Evolutionary conservation across 2,329 filamentous ascomycete genomes (phyloP).

Genomic region (Fusarium austroafricanum): DNA sequence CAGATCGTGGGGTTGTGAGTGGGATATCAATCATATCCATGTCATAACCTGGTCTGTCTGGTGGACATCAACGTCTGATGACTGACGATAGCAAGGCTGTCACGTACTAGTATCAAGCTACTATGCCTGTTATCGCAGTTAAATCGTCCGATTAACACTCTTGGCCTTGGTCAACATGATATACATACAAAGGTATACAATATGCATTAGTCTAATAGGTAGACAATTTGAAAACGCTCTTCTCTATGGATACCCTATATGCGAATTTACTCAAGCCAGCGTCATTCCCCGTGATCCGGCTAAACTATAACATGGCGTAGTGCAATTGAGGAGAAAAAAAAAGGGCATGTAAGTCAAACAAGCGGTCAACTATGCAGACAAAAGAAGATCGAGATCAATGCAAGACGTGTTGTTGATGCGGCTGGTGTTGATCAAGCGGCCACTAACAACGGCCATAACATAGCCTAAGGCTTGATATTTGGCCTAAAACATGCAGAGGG

Average conservation of each 20-base stretch:
- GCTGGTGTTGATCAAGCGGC: constrained; percentile 17
- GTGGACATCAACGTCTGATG: constrained; percentile 14
- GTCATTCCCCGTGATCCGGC: constrained; percentile 6
- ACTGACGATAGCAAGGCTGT: constrained; percentile 7
- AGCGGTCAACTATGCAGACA: constrained; percentile 25
- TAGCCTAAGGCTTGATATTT: not conserved
- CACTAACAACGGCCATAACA: constrained; percentile 9
- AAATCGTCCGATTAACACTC: constrained; percentile 10
- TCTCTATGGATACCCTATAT: not conserved
- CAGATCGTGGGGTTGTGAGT: constrained; percentile 19
- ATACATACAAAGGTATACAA: not conserved
- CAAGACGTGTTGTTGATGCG: constrained; percentile 18
- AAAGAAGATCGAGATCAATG: constrained; percentile 19
- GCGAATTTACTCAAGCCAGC: constrained; percentile 5
- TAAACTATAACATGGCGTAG: constrained; percentile 1
- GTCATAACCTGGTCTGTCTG: constrained; percentile 2
- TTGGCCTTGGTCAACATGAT: constrained; percentile 1
- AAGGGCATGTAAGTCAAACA: not conserved
- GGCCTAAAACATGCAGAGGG: constrained; percentile 30
- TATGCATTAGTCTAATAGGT: no score
- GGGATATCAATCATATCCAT: constrained; percentile 3
- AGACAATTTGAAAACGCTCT: not conserved
- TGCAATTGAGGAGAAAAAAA: not conserved
- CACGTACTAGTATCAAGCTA: constrained; percentile 23
- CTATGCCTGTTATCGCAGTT: constrained; percentile 20